These are phyloP conservation scores for Corchorus capsularis DNA, from an alignment of 345 rosid genomes.

Conservation along the genomic window DNA sequence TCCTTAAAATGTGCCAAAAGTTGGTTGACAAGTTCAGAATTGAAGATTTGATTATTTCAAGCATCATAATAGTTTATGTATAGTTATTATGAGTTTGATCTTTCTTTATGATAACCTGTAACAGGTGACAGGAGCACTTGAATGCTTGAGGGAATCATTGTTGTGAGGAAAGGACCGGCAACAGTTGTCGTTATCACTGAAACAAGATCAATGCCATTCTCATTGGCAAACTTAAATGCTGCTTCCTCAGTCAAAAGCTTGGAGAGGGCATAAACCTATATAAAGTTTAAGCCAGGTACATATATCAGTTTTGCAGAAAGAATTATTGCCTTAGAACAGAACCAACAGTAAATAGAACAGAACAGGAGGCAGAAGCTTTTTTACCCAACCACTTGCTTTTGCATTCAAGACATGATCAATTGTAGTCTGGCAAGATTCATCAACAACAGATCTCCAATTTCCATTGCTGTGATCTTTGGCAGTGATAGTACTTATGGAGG, in stretches of 20 bases:
- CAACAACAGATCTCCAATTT: slow-evolving; percentile 58
- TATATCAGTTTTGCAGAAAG: not conserved
- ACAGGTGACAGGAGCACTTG: slow-evolving; percentile 76
- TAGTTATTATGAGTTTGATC: not conserved
- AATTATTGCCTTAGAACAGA: not conserved
- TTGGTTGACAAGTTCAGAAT: too few relatives aligned
- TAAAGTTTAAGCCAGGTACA: not conserved
- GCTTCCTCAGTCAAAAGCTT: slow-evolving; percentile 76
- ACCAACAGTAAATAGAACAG: not conserved
- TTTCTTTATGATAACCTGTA: slow-evolving; percentile 41
- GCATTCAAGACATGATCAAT: slow-evolving; percentile 49
- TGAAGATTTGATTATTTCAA: not conserved
- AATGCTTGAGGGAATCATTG: slow-evolving; percentile 67
- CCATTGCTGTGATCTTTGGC: slow-evolving; percentile 55
- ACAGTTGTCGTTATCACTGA: slow-evolving; percentile 74
- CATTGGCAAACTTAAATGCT: slow-evolving; percentile 67
- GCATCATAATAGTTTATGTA: too few relatives aligned
- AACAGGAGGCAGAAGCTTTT: slow-evolving; percentile 14
- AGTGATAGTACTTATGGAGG: slow-evolving; percentile 81
- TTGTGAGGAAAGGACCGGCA: slow-evolving; percentile 71
- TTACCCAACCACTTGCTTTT: slow-evolving; percentile 88
- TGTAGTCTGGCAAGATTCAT: slow-evolving; percentile 69
- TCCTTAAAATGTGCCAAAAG: too few relatives aligned
- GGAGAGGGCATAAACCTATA: slow-evolving; percentile 69
- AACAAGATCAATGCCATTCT: slow-evolving; percentile 60